These are phyloP conservation scores for Dipteronia dyeriana DNA, from an alignment of 345 rosid species.

Conservation along the genomic window DNA sequence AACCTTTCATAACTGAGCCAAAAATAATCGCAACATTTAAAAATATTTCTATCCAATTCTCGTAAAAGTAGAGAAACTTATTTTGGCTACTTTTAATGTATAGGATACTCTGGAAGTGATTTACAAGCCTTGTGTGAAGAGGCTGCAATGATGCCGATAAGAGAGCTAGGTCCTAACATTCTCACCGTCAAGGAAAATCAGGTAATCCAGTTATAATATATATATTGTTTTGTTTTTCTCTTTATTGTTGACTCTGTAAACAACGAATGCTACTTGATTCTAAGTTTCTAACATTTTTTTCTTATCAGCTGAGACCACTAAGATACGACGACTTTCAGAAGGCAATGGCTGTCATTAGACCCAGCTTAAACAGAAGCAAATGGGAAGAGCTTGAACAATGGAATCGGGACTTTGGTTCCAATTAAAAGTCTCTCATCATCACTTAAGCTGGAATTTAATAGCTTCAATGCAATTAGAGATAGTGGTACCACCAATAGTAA, in stretches of 20 bases:
- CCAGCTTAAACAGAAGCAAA: conserved; percentile 85
- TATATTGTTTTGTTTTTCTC: neutral
- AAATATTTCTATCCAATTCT: neutral
- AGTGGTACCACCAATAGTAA: neutral
- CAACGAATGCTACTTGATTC: neutral
- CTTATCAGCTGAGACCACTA: conserved; percentile 71
- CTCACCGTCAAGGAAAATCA: conserved; percentile 83
- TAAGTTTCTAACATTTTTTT: neutral
- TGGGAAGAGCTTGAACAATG: conserved; percentile 93
- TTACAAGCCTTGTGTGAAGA: conserved; percentile 98
- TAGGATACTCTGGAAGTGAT: conserved; percentile 98
- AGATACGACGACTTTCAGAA: conserved; percentile 71
- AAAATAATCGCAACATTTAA: neutral
- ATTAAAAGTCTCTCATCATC: conserved; percentile 21
- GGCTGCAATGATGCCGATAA: conserved; percentile 99
- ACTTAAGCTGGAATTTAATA: neutral
- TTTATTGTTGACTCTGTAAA: neutral
- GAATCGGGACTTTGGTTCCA: conserved; percentile 89
- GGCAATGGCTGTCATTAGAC: conserved; percentile 87
- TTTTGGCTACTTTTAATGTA: conserved; percentile 2
- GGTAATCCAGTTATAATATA: conserved; percentile 39
- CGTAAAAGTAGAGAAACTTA: conserved; percentile 12
- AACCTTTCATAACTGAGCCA: neutral
- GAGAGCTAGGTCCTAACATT: conserved; percentile 90
- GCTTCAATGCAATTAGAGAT: neutral